Evolutionary conservation across 768 basidiomycete genomes (phyloP).

Genomic region (Hortiboletus campestris): DNA sequence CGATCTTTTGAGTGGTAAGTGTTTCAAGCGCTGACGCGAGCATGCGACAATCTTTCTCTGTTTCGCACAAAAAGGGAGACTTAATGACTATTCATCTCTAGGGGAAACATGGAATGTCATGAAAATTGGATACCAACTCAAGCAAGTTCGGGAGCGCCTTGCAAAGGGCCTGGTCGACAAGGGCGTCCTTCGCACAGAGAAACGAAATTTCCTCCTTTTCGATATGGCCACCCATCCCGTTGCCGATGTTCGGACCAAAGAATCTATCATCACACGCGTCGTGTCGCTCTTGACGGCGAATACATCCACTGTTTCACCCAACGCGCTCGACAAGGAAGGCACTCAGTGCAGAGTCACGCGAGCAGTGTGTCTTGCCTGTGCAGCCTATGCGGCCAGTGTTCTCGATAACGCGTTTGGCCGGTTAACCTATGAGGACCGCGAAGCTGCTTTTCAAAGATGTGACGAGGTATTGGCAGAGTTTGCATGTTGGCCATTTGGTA

Average conservation of each 20-base stretch:
- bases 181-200: constrained; percentile 97
- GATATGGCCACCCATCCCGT: constrained; percentile 99
- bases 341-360: constrained; percentile 78
- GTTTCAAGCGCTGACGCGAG: not conserved
- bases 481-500: constrained; percentile 83
- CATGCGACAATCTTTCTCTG: not conserved
- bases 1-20: constrained; percentile 83
- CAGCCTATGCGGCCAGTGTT: constrained; percentile 93
- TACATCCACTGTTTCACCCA: constrained; percentile 74
- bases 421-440: constrained; percentile 88
- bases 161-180: constrained; percentile 98
- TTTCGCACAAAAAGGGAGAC: not conserved
- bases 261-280: constrained; percentile 73
- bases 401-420: constrained; percentile 91
- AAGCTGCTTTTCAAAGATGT: constrained; percentile 88
- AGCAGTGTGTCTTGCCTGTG: constrained; percentile 82
- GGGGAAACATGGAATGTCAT: constrained; percentile 99
- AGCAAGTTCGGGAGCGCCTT: constrained; percentile 96
- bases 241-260: constrained; percentile 89
- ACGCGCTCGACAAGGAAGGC: constrained; percentile 72
- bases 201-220: constrained; percentile 97
- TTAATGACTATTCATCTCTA: constrained; percentile 30
- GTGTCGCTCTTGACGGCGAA: constrained; percentile 78
- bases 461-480: constrained; percentile 96
- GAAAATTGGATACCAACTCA: constrained; percentile 99